A percentile compares a stretch with the other conserved stretches of the same genome.
Evolutionary conservation across 257 asterid genomes (phyloP).

Genomic region (Solanum chilense): DNA sequence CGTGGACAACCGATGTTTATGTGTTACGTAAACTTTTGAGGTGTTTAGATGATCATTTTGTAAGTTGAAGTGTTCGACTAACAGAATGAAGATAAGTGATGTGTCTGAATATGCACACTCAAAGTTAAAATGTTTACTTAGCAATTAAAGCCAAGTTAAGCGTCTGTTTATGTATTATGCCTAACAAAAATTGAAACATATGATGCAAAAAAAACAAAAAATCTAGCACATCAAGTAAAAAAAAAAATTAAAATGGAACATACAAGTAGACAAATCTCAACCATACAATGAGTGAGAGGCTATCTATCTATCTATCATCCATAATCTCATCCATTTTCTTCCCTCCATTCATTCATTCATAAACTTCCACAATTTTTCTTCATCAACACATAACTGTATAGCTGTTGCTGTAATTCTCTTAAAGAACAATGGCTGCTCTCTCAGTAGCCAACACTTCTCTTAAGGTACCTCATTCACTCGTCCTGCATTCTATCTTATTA

Average conservation of each 20-base stretch:
- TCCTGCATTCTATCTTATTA: not conserved
- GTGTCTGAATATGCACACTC: not conserved
- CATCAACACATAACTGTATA: not conserved
- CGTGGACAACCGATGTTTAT: not conserved
- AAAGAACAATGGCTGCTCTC: conserved; percentile 58
- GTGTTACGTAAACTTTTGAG: not conserved
- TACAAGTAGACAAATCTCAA: conserved; percentile 18
- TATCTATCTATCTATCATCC: conserved; percentile 41
- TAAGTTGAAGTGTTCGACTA: not conserved
- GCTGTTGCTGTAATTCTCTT: not conserved
- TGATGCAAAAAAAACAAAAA: not conserved
- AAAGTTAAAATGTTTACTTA: not conserved
- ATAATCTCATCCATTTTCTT: conserved; percentile 54
- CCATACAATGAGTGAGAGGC: conserved; percentile 88
- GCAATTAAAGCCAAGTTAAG: not conserved
- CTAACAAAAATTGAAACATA: not conserved
- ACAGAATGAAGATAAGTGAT: not conserved
- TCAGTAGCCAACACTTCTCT: conserved; percentile 63
- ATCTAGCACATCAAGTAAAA: not conserved
- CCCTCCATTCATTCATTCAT: not conserved
- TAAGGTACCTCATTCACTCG: conserved; percentile 31
- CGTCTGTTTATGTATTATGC: not conserved
- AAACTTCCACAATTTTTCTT: conserved; percentile 9
- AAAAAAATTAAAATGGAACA: not conserved
- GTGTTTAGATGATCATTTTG: not conserved